These are phyloP conservation scores for Neonothopanus nambi DNA, from an alignment of 1,284 basidiomycete species.

Conservation along the genomic window DNA sequence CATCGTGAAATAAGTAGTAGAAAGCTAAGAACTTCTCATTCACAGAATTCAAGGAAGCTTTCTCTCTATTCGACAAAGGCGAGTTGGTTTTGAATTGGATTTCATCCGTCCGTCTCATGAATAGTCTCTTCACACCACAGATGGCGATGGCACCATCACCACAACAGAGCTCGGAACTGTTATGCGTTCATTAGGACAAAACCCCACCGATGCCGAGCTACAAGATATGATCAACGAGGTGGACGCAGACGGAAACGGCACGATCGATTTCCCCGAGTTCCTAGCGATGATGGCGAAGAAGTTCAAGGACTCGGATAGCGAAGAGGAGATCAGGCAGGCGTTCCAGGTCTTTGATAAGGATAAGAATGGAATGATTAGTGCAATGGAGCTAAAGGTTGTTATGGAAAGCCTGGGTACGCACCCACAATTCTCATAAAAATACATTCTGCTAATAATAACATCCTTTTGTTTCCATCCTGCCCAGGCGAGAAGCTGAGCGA, in stretches of 20 bases:
- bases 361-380: slow-evolving; percentile 79
- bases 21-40: neutral
- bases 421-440: slow-evolving; percentile 6
- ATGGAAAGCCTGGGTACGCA: slow-evolving; percentile 79
- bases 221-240: slow-evolving; percentile 87
- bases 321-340: slow-evolving; percentile 77
- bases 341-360: slow-evolving; percentile 88
- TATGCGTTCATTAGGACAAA: slow-evolving; percentile 89
- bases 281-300: slow-evolving; percentile 93
- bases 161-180: slow-evolving; percentile 88
- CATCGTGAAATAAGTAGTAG: neutral
- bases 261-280: slow-evolving; percentile 88
- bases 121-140: too few relatives aligned
- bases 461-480: neutral
- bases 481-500: slow-evolving; percentile 82
- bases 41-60: slow-evolving; percentile 77
- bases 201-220: slow-evolving; percentile 86
- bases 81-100: slow-evolving; percentile 24
- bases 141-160: slow-evolving; percentile 90
- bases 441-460: neutral
- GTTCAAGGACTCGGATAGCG: slow-evolving; percentile 82
- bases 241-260: slow-evolving; percentile 66
- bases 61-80: slow-evolving; percentile 89
- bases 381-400: slow-evolving; percentile 80
- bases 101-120: too few relatives aligned